These are phyloP conservation scores for Ceratobasidium sp. DNA, from an alignment of 1,284 basidiomycete species.

Conservation along the genomic window DNA sequence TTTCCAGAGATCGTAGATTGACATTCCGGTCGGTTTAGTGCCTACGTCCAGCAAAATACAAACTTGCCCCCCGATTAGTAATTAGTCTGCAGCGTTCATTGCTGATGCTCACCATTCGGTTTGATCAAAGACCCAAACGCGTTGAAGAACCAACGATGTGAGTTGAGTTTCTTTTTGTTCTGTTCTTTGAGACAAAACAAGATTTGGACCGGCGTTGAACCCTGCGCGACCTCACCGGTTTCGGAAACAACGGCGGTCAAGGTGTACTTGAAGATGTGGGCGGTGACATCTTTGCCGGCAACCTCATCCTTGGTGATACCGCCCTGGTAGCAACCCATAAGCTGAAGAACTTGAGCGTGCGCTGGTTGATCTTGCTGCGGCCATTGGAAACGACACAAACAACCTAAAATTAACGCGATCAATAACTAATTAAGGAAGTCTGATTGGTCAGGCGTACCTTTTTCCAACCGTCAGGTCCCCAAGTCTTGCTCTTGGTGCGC, in stretches of 20 bases:
- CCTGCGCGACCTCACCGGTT: constrained; percentile 86
- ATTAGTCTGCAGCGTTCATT: background rate
- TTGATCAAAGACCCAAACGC: constrained; percentile 90
- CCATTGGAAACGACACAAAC: constrained; percentile 95
- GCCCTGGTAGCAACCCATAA: constrained; percentile 98
- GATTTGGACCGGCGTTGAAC: constrained; percentile 89
- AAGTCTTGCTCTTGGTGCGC: constrained; percentile 86
- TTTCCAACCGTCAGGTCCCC: constrained; percentile 95
- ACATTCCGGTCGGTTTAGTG: constrained; percentile 93
- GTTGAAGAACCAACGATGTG: constrained; percentile 98
- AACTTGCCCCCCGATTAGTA: constrained; percentile 61
- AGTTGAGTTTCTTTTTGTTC: constrained; percentile 96
- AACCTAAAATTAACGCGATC: constrained; percentile 56
- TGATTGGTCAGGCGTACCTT: constrained; percentile 64
- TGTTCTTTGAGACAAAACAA: constrained; percentile 95
- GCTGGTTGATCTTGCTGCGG: constrained; percentile 89
- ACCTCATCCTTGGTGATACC: constrained; percentile 95
- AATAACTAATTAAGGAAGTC: background rate
- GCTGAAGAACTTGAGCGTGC: constrained; percentile 79
- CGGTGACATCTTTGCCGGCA: constrained; percentile 92
- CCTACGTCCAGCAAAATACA: constrained; percentile 92
- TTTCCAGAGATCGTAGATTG: constrained; percentile 97
- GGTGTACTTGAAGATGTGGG: constrained; percentile 92
- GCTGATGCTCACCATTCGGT: constrained; percentile 72
- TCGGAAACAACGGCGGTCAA: constrained; percentile 84